Percentiles rank a stretch among this genome's conserved stretches.
Conservation (phyloP, 768 basidiomycete genomes). For the Imleria badia region DNA sequence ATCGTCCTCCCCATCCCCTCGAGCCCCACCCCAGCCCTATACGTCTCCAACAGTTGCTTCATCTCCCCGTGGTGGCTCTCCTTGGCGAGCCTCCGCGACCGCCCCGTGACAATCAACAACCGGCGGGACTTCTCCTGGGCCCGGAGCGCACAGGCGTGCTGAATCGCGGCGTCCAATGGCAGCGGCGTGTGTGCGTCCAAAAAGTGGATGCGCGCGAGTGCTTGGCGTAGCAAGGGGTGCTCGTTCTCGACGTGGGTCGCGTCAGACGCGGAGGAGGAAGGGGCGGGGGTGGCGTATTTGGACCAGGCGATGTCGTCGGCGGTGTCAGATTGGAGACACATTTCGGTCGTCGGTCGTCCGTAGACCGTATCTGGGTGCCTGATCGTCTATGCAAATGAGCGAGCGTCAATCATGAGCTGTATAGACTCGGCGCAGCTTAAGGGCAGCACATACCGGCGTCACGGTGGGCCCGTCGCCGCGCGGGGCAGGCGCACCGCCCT, state of each 20-base stretch:
- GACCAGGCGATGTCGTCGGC: constrained; percentile 81
- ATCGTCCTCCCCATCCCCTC: constrained; percentile 68
- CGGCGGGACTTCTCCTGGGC: constrained; percentile 33
- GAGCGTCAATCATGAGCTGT: neutral
- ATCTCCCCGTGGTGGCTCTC: constrained; percentile 75
- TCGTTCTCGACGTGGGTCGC: no score
- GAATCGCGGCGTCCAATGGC: constrained; percentile 58
- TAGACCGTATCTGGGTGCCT: constrained; percentile 71
- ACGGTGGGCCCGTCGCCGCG: no score
- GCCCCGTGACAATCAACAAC: constrained; percentile 67
- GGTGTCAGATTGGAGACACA: constrained; percentile 72
- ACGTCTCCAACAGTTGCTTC: constrained; percentile 55
- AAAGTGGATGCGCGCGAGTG: constrained; percentile 65
- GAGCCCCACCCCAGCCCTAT: neutral
- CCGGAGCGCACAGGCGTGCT: constrained; percentile 37
- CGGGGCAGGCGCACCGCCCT: no score
- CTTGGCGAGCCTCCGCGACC: constrained; percentile 70
- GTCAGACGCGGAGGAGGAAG: no score
- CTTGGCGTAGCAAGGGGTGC: constrained; percentile 22
- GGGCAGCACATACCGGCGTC: constrained; percentile 6
- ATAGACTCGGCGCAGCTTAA: no score
- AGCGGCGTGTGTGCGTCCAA: constrained; percentile 49
- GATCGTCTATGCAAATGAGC: constrained; percentile 18
- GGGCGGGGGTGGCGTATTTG: constrained; percentile 45
- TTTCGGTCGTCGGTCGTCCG: constrained; percentile 60